A percentile compares a stretch with the other conserved stretches of the same genome.
phyloP scores from a whole-genome alignment of 345 rosid genomes.

The Eucalyptus marginata region DNA sequence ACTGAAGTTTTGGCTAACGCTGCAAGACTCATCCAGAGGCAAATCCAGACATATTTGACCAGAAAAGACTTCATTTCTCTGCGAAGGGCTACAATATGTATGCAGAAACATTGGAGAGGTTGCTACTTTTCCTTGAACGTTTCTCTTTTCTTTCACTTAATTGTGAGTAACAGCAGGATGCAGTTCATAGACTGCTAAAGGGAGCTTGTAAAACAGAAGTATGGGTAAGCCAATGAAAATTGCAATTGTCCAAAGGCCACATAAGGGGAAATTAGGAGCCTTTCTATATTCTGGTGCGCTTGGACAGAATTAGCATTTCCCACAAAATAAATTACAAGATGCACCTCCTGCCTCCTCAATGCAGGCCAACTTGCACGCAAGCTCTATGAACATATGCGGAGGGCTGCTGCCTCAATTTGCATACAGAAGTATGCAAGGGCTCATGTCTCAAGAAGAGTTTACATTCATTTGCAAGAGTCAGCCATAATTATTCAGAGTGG shows the following conservation, averaged over 20 bases:
- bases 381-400: constrained; percentile 62
- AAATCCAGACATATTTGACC: constrained; percentile 70
- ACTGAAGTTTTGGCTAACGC: constrained; percentile 96
- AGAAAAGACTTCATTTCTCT: constrained; percentile 66
- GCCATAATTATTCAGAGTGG: constrained; percentile 47
- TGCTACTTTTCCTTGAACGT: neutral
- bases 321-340: constrained; percentile 13
- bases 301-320: neutral
- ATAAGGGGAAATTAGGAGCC: neutral
- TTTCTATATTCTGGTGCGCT: neutral
- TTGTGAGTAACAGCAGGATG: neutral
- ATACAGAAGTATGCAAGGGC: constrained; percentile 72
- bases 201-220: neutral
- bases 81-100: constrained; percentile 62
- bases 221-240: neutral
- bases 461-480: constrained; percentile 39
- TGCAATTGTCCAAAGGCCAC: neutral
- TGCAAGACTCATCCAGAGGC: constrained; percentile 87
- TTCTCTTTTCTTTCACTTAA: neutral
- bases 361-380: constrained; percentile 80
- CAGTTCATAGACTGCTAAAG: neutral
- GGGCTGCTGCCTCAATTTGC: constrained; percentile 75
- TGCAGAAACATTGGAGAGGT: constrained; percentile 93
- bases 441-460: constrained; percentile 91
- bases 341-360: constrained; percentile 10